These are phyloP conservation scores for Aciculosporium take DNA, from an alignment of 2,329 filamentous ascomycete genomes.

Conservation along the genomic window DNA sequence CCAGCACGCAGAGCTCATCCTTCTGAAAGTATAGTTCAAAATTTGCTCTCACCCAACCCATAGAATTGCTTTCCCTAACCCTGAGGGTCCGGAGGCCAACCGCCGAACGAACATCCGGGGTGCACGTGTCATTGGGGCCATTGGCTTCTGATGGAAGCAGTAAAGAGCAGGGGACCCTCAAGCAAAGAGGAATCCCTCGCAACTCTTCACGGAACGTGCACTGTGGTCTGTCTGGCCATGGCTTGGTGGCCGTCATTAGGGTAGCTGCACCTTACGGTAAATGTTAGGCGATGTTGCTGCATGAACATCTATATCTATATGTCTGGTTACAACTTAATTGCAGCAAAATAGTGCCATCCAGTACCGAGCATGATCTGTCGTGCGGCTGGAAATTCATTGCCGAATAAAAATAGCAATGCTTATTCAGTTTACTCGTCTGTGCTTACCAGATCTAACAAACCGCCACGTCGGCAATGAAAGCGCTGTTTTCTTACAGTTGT, in stretches of 20 bases:
- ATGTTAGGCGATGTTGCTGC: slow-evolving; percentile 3
- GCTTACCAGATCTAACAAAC: too few species aligned
- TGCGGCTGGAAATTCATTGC: too few species aligned
- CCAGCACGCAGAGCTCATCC: slow-evolving; percentile 30
- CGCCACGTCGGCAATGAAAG: too few species aligned
- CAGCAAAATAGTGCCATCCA: too few species aligned
- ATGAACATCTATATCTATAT: too few species aligned
- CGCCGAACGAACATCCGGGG: slow-evolving; percentile 21
- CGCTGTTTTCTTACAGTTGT: too few species aligned
- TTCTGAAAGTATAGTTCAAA: too few species aligned
- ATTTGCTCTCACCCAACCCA: too few species aligned
- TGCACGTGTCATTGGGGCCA: slow-evolving; percentile 21
- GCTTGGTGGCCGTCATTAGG: slow-evolving; percentile 40
- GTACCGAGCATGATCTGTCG: too few species aligned
- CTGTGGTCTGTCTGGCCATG: slow-evolving; percentile 32
- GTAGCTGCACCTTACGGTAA: slow-evolving; percentile 21
- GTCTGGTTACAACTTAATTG: too few species aligned
- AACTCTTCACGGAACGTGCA: slow-evolving; percentile 41
- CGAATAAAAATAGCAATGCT: too few species aligned
- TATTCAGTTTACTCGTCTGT: too few species aligned
- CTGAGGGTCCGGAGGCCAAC: slow-evolving; percentile 19
- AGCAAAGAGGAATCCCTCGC: slow-evolving; percentile 34
- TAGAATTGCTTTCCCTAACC: slow-evolving; percentile 35
- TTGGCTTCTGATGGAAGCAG: slow-evolving; percentile 11
- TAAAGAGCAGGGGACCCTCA: slow-evolving; percentile 20